A percentile compares a stretch with the other conserved stretches of the same genome.
Conservation (phyloP, 805 yeast species). For the Metschnikowia borealis region DNA sequence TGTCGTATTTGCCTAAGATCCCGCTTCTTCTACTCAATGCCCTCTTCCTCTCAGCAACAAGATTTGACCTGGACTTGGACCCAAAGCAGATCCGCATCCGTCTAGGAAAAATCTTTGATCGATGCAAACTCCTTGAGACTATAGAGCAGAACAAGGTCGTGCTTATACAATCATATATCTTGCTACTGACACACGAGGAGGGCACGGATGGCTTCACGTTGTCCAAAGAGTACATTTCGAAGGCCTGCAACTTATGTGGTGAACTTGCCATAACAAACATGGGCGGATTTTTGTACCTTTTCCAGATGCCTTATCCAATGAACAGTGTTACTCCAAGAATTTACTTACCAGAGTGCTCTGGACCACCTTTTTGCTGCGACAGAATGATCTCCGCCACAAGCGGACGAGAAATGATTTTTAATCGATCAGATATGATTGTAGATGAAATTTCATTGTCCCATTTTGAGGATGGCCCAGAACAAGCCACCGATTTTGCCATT, state of each 20-base stretch:
- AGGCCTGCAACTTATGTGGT: conserved; percentile 5
- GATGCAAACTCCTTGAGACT: conserved; percentile 2
- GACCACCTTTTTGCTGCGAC: conserved; percentile 5
- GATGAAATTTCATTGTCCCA: background rate
- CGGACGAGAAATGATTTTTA: conserved; percentile 3
- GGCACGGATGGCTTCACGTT: conserved; percentile 2
- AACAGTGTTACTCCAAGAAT: background rate
- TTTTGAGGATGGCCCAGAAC: conserved; percentile 2
- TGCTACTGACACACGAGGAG: conserved; percentile 4
- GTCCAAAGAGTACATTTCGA: conserved; percentile 3
- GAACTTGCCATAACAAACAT: conserved; percentile 4
- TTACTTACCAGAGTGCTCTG: conserved; percentile 2
- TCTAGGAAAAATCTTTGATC: background rate
- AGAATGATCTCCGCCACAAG: conserved; percentile 2
- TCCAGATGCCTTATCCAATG: background rate
- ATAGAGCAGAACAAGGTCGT: conserved; percentile 5
- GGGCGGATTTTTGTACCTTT: background rate
- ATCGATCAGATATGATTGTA: conserved; percentile 1
- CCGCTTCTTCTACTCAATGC: conserved; percentile 3
- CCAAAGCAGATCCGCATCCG: conserved; percentile 1
- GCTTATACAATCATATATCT: background rate
- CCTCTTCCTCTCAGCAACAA: background rate
- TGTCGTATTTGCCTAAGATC: background rate
- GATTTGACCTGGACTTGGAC: background rate
- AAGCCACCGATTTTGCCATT: background rate